Evolutionary conservation across 1,139 yeast species (phyloP).

Genomic region (Hyphopichia buzzinii): DNA sequence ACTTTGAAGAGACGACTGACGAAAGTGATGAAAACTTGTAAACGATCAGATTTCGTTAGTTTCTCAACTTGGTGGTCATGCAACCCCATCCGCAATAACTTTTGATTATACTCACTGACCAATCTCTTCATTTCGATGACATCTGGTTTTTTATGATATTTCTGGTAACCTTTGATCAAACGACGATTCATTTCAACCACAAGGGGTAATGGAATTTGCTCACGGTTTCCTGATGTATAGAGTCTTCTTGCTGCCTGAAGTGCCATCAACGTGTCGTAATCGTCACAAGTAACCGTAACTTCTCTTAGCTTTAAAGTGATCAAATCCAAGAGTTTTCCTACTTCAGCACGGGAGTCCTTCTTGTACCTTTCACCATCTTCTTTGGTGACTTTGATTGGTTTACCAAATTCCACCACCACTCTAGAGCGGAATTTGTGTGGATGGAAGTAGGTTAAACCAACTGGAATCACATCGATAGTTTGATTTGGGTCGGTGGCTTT

Average conservation of each 20-base stretch:
- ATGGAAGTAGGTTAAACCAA: conserved; percentile 48
- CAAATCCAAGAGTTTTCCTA: conserved; percentile 19
- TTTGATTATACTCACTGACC: conserved; percentile 35
- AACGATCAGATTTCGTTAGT: conserved; percentile 26
- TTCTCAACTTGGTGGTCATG: conserved; percentile 47
- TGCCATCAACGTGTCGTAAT: conserved; percentile 32
- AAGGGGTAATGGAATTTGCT: conserved; percentile 39
- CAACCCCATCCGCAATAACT: conserved; percentile 32
- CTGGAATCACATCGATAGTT: conserved; percentile 40
- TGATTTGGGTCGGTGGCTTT: conserved; percentile 30
- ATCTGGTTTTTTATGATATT: conserved; percentile 34
- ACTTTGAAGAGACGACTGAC: conserved; percentile 29
- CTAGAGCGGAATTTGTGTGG: conserved; percentile 47
- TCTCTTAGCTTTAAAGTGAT: conserved; percentile 28
- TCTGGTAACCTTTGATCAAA: conserved; percentile 39
- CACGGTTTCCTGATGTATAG: conserved; percentile 34
- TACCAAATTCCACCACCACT: conserved; percentile 47
- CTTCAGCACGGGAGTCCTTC: conserved; percentile 14
- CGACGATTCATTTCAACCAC: conserved; percentile 48
- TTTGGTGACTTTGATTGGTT: conserved; percentile 38
- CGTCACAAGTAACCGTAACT: conserved; percentile 33
- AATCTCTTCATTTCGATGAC: conserved; percentile 31
- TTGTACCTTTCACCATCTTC: conserved; percentile 24
- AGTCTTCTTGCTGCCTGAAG: conserved; percentile 41
- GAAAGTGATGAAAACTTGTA: conserved; percentile 26